Percentiles rank a stretch among this genome's conserved stretches.
Conservation (phyloP, 176 grass and related monocot genomes). For the Carex parvula region DNA sequence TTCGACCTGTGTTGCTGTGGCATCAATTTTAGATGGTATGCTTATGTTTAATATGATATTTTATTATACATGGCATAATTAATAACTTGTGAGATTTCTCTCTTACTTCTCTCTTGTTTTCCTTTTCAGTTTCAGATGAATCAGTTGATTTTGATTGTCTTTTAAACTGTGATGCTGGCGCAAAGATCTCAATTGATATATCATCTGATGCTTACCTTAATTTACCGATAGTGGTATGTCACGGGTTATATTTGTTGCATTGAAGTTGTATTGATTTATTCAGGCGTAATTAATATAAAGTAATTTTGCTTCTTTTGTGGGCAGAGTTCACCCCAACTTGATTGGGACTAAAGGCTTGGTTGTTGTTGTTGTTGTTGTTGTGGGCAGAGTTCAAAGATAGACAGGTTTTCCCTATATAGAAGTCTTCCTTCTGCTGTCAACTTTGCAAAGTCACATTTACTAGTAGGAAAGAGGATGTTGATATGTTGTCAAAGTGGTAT, state of each 20-base stretch:
- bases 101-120: constrained; percentile 13
- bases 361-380: neutral
- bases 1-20: constrained; percentile 59
- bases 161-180: constrained; percentile 63
- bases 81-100: neutral
- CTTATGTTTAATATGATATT: constrained; percentile 18
- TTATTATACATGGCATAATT: neutral
- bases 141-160: constrained; percentile 61
- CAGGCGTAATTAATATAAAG: constrained; percentile 19
- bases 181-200: constrained; percentile 34
- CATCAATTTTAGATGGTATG: constrained; percentile 62
- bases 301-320: constrained; percentile 18
- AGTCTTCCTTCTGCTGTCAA: constrained; percentile 57
- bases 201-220: constrained; percentile 54
- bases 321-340: constrained; percentile 39
- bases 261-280: neutral
- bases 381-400: constrained; percentile 65
- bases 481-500: constrained; percentile 88
- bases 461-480: constrained; percentile 44
- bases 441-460: constrained; percentile 62
- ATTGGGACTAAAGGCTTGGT: too few species aligned
- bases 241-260: neutral
- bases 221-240: constrained; percentile 61
- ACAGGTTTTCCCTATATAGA: constrained; percentile 62
- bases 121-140: constrained; percentile 47